Conservation (phyloP, 495 filamentous ascomycete species). For the Zalerion maritima region DNA sequence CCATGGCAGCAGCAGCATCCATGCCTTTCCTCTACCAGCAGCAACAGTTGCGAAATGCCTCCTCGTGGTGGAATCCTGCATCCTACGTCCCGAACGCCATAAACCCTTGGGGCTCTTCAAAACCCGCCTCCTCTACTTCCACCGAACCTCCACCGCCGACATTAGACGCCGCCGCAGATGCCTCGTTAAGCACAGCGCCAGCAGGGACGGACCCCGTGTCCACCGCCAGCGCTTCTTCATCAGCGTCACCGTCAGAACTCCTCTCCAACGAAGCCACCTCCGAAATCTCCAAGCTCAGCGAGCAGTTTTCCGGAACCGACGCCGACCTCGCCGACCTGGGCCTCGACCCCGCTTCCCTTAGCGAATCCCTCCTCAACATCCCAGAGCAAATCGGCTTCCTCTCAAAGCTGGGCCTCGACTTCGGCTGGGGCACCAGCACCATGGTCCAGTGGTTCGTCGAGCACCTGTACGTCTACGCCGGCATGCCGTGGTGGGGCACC, state of each 20-base stretch:
- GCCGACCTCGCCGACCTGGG: constrained; percentile 17
- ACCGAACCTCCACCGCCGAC: no score
- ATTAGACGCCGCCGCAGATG: constrained; percentile 1
- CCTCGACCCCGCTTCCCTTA: constrained; percentile 26
- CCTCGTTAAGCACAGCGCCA: constrained; percentile 1
- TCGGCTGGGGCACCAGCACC: constrained; percentile 60
- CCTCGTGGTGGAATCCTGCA: no score
- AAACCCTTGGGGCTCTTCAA: no score
- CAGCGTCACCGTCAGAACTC: constrained; percentile 9
- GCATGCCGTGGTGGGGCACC: constrained; percentile 69
- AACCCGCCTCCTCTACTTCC: no score
- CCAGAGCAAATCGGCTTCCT: constrained; percentile 72
- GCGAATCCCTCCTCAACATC: constrained; percentile 34
- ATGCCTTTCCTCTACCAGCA: constrained; percentile 6
- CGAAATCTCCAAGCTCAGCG: constrained; percentile 4
- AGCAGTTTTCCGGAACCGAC: constrained; percentile 1
- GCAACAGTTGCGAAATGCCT: constrained; percentile 18
- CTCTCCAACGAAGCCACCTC: constrained; percentile 9
- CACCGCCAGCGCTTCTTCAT: constrained; percentile 6
- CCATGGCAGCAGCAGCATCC: constrained; percentile 6
- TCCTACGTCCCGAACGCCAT: no score
- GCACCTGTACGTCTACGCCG: constrained; percentile 59
- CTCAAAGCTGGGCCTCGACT: constrained; percentile 69
- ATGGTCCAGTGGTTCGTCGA: constrained; percentile 62
- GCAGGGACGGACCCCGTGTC: no score